Evolutionary conservation across 2,329 filamentous ascomycete species (phyloP).

Genomic region (Rugonectria rugulosa): DNA sequence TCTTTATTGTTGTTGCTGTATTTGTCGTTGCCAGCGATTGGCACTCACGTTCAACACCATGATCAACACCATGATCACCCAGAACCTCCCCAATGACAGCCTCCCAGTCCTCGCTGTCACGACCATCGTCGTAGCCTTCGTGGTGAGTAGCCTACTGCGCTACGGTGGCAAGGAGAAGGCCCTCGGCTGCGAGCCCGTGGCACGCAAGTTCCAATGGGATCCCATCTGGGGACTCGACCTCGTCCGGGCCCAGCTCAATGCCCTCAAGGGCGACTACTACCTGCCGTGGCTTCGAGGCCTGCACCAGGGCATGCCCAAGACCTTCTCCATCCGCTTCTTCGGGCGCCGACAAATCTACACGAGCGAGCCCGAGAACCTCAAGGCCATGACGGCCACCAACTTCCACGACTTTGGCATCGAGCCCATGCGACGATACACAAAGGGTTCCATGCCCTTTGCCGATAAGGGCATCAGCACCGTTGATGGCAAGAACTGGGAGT

Average conservation of each 20-base stretch:
- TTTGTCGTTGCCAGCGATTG: no score
- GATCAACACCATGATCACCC: not conserved
- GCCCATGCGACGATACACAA: conserved; percentile 28
- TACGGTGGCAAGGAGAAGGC: conserved; percentile 4
- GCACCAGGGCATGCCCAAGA: conserved; percentile 28
- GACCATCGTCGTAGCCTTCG: conserved; percentile 3
- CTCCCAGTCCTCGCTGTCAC: conserved; percentile 7
- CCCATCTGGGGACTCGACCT: conserved; percentile 29
- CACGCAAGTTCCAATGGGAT: conserved; percentile 23
- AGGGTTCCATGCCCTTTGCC: conserved; percentile 26
- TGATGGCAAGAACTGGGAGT: conserved; percentile 31
- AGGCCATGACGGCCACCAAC: conserved; percentile 32
- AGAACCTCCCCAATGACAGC: not conserved
- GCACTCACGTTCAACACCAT: conserved; percentile 7
- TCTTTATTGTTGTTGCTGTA: no score
- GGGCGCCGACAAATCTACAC: conserved; percentile 31
- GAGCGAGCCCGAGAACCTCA: conserved; percentile 31
- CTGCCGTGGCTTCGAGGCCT: conserved; percentile 30
- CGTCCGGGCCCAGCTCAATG: conserved; percentile 25
- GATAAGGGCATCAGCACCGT: conserved; percentile 28
- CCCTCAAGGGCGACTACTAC: conserved; percentile 27
- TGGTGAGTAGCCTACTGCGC: conserved; percentile 13
- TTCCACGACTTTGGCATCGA: conserved; percentile 32
- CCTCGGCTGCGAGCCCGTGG: conserved; percentile 17
- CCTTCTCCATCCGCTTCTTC: conserved; percentile 31